These are phyloP conservation scores for Chalciporus sp. DNA, from an alignment of 1,284 basidiomycete genomes.

Conservation along the genomic window DNA sequence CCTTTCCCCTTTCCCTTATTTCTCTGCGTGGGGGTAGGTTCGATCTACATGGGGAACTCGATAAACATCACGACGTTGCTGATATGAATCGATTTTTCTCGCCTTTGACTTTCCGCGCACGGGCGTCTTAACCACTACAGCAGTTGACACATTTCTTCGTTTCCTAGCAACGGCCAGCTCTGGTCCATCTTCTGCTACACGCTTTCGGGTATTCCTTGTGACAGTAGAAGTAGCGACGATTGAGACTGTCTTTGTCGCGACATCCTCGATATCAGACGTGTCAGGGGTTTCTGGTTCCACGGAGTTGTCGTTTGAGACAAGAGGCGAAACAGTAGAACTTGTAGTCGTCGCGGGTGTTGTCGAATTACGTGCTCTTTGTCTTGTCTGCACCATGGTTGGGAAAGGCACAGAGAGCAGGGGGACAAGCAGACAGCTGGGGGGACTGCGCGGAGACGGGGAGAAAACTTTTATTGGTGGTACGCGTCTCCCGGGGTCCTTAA, in stretches of 20 bases:
- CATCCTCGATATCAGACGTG: constrained; percentile 42
- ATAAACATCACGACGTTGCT: constrained; percentile 15
- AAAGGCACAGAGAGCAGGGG: background rate
- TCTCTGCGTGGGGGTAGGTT: constrained; percentile 16
- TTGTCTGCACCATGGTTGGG: constrained; percentile 23
- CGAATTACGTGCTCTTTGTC: constrained; percentile 15
- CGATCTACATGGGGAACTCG: constrained; percentile 14
- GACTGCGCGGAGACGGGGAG: background rate
- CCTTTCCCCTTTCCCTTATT: constrained; percentile 46
- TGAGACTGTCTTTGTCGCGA: constrained; percentile 7
- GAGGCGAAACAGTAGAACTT: constrained; percentile 28
- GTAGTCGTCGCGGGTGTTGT: constrained; percentile 31
- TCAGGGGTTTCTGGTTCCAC: constrained; percentile 42
- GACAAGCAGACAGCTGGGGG: constrained; percentile 15
- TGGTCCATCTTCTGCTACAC: constrained; percentile 33
- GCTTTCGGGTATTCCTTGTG: constrained; percentile 32
- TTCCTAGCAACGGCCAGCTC: constrained; percentile 37
- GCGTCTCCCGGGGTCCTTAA: constrained; percentile 16
- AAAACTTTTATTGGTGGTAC: constrained; percentile 26
- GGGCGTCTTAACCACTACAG: constrained; percentile 51
- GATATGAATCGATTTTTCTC: constrained; percentile 10
- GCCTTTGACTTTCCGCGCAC: constrained; percentile 40
- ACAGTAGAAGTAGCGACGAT: background rate
- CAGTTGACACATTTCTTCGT: constrained; percentile 43
- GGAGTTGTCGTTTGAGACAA: constrained; percentile 25